phyloP scores from a whole-genome alignment of 257 asterid genomes.

The Cruciata laevipes region DNA sequence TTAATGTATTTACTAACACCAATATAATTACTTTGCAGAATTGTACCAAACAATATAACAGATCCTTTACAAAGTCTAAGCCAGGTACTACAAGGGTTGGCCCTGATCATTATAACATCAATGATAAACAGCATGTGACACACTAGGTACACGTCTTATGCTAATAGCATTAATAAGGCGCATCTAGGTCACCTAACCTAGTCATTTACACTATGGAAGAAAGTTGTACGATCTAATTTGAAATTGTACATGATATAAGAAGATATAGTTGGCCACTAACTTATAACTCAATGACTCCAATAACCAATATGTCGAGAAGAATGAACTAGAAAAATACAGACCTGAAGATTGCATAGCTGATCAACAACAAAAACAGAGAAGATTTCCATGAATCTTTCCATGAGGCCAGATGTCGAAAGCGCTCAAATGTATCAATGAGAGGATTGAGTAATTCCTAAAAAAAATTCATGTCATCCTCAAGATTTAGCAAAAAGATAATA shows the following conservation, averaged over 20 bases:
- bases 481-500: background rate
- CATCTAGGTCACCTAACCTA: background rate
- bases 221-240: background rate
- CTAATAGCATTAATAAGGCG: background rate
- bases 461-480: slow-evolving; percentile 15
- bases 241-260: background rate
- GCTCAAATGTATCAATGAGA: slow-evolving; percentile 33
- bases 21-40: too few species aligned
- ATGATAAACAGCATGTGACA: background rate
- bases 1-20: too few species aligned
- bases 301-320: background rate
- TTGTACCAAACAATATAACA: too few species aligned
- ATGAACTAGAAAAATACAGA: slow-evolving; percentile 17
- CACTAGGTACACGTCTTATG: background rate
- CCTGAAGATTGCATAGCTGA: slow-evolving; percentile 57
- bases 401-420: slow-evolving; percentile 50
- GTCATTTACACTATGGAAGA: background rate
- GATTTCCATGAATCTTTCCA: slow-evolving; percentile 85
- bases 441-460: slow-evolving; percentile 77
- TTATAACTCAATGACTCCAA: slow-evolving; percentile 4
- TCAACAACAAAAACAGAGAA: slow-evolving; percentile 39
- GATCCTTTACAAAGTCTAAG: too few species aligned
- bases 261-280: background rate
- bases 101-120: background rate
- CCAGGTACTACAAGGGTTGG: too few species aligned